Evolutionary conservation across 1,284 basidiomycete genomes (phyloP), one percentile per base, ranked within the genome.

Genomic region (Coniferiporia weirii): DNA sequence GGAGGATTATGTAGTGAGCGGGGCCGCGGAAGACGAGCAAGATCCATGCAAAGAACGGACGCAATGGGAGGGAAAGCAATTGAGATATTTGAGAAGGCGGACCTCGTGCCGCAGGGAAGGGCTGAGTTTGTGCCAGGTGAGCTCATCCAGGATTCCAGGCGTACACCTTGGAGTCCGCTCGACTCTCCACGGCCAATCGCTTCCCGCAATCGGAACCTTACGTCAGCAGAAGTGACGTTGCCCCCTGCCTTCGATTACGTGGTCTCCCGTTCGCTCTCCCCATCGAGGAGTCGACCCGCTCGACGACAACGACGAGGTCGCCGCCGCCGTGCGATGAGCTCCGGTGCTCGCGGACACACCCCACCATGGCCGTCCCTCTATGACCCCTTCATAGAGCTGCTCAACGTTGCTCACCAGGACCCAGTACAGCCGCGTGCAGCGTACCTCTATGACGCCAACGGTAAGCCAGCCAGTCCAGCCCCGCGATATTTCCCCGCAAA

Each of bases 321-420:
- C 19, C 40, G 12, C 40, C 40, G 27, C 5, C 27, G 27, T 27
- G 27, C 27, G 27, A 27, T 27, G 27, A 27, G 27, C 27, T 27
- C 27, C 27, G 5, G 27, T 27, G 27, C 27, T 43, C 40, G 40
- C 40, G 15, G 27, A 3, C 32, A 17, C 19, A 38, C 65, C 10
- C 77, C 76, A 15, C 53, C 69, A 36, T 81, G 77, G 69, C 79
- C 79, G 12, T 79, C 78, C 6, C 70, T 81, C 0, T 81, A 81
- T 66, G 72, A 75, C 64, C 74, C 76, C n/a, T 65, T 68, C 34
- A 62, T 78, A 48, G 71, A 75, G 56, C 72, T 79, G 53, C 64
- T 74, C 20, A 72, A 76, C 47, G 69, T 79, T 54, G 69, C 74
- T n/a, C 68, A 76, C 57, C 68, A 69, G 64, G 65, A 58, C 64